phyloP scores from a whole-genome alignment of 2,329 filamentous ascomycete species.

The Bertia moriformis region DNA sequence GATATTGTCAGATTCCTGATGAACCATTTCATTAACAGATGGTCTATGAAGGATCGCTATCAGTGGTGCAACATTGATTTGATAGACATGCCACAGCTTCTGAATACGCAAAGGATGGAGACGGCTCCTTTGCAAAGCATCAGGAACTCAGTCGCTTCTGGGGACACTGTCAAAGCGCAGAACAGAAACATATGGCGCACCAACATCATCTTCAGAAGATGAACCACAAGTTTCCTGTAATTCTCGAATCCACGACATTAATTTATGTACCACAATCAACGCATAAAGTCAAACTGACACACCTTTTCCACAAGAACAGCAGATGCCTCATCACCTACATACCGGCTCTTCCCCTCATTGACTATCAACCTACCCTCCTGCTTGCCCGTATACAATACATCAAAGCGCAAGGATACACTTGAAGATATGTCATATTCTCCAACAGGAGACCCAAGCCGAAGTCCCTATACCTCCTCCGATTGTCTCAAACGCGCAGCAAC shows the following conservation, averaged over 20 bases:
- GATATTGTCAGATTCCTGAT: slow-evolving; percentile 21
- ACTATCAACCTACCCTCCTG: not conserved
- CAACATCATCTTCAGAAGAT: no score
- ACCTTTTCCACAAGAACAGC: no score
- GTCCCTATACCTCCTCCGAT: slow-evolving; percentile 4
- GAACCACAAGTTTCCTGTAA: no score
- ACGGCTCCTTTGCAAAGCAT: slow-evolving; percentile 1
- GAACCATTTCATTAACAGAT: slow-evolving; percentile 7
- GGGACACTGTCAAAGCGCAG: no score
- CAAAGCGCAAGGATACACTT: not conserved
- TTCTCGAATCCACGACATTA: no score
- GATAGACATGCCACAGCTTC: slow-evolving; percentile 2
- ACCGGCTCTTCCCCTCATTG: no score
- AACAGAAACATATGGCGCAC: no score
- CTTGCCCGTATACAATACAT: not conserved
- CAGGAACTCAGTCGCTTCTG: no score
- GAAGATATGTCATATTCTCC: not conserved
- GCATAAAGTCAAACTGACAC: no score
- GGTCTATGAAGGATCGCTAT: slow-evolving; percentile 4
- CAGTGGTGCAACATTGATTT: slow-evolving; percentile 2
- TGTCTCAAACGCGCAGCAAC: slow-evolving; percentile 9
- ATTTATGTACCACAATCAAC: no score
- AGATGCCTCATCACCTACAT: no score
- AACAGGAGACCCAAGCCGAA: not conserved
- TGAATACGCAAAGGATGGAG: slow-evolving; percentile 1